phyloP scores from a whole-genome alignment of 1,139 yeast genomes.

The Sugiyamaella paludigena region DNA sequence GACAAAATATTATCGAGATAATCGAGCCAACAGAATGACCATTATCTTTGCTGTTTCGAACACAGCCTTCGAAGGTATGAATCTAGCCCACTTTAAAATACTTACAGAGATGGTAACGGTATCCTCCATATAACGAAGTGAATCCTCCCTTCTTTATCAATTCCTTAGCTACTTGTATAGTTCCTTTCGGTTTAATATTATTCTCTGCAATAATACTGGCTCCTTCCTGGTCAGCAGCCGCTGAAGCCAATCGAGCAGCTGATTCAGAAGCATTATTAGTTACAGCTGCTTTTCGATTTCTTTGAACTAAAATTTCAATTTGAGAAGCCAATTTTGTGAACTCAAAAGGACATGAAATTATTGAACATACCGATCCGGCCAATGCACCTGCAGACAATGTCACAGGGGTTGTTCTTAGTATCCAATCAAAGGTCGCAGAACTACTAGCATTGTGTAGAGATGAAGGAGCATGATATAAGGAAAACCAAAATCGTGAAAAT shows the following conservation, averaged over 20 bases:
- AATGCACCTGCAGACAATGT: slow-evolving; percentile 62
- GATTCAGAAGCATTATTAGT: slow-evolving; percentile 2
- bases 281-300: slow-evolving; percentile 11
- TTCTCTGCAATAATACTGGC: slow-evolving; percentile 1
- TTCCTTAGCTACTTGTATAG: slow-evolving; percentile 49
- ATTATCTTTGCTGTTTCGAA: too few relatives aligned
- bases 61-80: too few relatives aligned
- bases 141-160: slow-evolving; percentile 59
- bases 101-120: slow-evolving; percentile 54
- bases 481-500: slow-evolving; percentile 27
- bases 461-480: slow-evolving; percentile 24
- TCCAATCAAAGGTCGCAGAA: slow-evolving; percentile 23
- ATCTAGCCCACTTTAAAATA: too few relatives aligned
- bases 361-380: slow-evolving; percentile 64
- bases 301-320: slow-evolving; percentile 49
- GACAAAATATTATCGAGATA: too few relatives aligned
- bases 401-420: slow-evolving; percentile 59
- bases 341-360: slow-evolving; percentile 83
- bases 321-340: slow-evolving; percentile 81
- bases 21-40: too few relatives aligned
- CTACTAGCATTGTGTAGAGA: slow-evolving; percentile 4
- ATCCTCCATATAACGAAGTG: slow-evolving; percentile 69
- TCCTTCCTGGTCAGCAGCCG: slow-evolving; percentile 8
- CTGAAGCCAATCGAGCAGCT: not conserved
- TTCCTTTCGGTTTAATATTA: slow-evolving; percentile 42